phyloP scores from a whole-genome alignment of 192 early-diverging fungal species.

The Coemansia interrupta region DNA sequence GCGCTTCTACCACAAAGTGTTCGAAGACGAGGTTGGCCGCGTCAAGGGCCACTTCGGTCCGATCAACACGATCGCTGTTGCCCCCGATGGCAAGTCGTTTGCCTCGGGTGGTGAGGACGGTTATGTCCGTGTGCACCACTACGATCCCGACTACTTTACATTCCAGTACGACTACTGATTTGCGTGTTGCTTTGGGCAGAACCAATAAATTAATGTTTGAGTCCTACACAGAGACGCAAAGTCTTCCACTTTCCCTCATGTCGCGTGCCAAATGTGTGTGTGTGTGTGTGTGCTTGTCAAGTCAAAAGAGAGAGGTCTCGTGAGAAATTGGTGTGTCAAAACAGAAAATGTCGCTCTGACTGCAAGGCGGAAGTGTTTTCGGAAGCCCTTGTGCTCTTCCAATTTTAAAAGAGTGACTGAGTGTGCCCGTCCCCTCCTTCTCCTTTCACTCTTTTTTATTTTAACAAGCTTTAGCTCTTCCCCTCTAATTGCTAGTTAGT shows the following conservation, averaged over 20 bases:
- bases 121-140: conserved; percentile 93
- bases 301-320: neutral
- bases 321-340: too few species aligned
- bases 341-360: too few species aligned
- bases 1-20: conserved; percentile 94
- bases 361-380: too few species aligned
- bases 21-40: conserved; percentile 95
- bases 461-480: neutral
- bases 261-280: too few species aligned
- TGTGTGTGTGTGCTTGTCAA: neutral
- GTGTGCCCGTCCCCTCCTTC: conserved; percentile 1
- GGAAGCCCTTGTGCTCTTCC: conserved; percentile 6
- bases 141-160: conserved; percentile 92
- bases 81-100: conserved; percentile 91
- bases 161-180: conserved; percentile 69
- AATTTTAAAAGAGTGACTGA: neutral
- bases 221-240: neutral
- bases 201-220: neutral
- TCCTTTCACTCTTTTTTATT: conserved; percentile 2
- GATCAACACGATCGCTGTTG: conserved; percentile 97
- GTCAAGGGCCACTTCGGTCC: conserved; percentile 99
- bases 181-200: neutral
- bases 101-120: conserved; percentile 98
- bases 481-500: neutral
- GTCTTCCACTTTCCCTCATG: neutral